These are phyloP conservation scores for Paraconiothyrium brasiliense DNA, from an alignment of 2,329 filamentous ascomycete genomes.

Conservation along the genomic window DNA sequence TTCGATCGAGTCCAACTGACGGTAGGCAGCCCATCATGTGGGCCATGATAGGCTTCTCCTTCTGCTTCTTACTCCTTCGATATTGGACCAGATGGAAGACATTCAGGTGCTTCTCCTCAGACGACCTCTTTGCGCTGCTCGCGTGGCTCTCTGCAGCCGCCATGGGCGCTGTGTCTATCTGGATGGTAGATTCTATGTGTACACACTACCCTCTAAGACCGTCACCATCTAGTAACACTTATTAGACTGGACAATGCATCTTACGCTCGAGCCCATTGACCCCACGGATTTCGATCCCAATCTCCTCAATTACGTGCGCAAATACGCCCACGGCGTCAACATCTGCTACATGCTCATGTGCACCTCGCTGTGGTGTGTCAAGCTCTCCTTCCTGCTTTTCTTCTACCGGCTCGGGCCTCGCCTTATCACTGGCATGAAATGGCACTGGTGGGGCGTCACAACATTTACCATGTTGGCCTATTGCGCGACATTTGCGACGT, in stretches of 20 bases:
- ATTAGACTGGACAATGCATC: constrained; percentile 6
- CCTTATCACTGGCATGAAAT: constrained; percentile 1
- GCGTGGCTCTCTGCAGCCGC: constrained; percentile 5
- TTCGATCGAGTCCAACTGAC: background rate
- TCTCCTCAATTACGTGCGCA: background rate
- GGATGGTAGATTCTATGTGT: constrained; percentile 2
- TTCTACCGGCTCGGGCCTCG: constrained; percentile 14
- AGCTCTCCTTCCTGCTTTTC: constrained; percentile 15
- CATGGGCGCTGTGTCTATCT: constrained; percentile 7
- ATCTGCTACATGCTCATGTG: constrained; percentile 13
- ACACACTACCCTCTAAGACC: background rate
- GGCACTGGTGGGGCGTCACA: constrained; percentile 10
- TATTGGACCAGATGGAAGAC: constrained; percentile 2
- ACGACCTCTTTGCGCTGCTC: constrained; percentile 6
- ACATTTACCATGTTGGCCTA: background rate
- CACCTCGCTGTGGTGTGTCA: constrained; percentile 14
- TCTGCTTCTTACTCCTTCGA: constrained; percentile 7
- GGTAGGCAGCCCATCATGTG: constrained; percentile 4
- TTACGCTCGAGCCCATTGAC: background rate
- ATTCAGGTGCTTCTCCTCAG: constrained; percentile 10
- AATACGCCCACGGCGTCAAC: background rate
- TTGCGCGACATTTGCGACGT: constrained; percentile 3
- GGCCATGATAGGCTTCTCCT: constrained; percentile 7
- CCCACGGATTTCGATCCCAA: background rate
- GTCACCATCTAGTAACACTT: background rate